Evolutionary conservation across 139 green algal species (phyloP), one percentile per base, ranked within the genome.

Genomic region (Chlorella sp.): DNA sequence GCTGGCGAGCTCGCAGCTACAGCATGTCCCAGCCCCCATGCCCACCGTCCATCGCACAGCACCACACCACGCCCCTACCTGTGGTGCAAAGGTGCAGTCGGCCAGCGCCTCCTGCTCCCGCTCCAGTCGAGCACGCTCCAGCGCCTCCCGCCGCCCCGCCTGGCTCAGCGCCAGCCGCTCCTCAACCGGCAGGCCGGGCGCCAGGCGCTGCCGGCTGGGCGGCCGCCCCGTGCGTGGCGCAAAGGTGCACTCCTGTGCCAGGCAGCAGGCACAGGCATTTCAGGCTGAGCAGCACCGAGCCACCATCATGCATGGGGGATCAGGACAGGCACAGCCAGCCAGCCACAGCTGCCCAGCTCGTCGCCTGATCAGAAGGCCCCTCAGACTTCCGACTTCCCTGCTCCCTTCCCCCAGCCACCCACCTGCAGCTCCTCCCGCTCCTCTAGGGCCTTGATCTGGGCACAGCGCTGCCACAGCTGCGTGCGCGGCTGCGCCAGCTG

Each of bases 51-150:
- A n/a, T n/a, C n/a, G n/a, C n/a, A n/a, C n/a, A n/a, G 11, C 44
- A 55, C 44, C 44, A 55, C 44, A 55, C 11, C 44, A 7, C 11
- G 38, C 39, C 5, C 62, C 68, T 30, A 85, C 65, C 80, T 78
- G 80, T 1, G 88, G 88, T 15, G 39, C 65, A 57, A 91, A 91
- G 26, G 88, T 91, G 88, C 88, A 91, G 38, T 83, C 85, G 28
- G 70, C 74, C 51, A 89, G 76, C 26, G 82, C 47, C 13, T 73
- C 85, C 23, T 60, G 47, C 63, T 88, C 87, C 44, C 69, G 55
- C 25, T 87, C 79, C 56, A 44, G 0, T 12, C 82, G 80, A 20
- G 84, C 73, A 56, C 87, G 81, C 83, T 89, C 68, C 73, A 86
- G 41, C n/a, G 57, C 55, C 69, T 86, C 28, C 44, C 78, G 71